phyloP scores from a whole-genome alignment of 768 basidiomycete species.

The Boletus sp. region DNA sequence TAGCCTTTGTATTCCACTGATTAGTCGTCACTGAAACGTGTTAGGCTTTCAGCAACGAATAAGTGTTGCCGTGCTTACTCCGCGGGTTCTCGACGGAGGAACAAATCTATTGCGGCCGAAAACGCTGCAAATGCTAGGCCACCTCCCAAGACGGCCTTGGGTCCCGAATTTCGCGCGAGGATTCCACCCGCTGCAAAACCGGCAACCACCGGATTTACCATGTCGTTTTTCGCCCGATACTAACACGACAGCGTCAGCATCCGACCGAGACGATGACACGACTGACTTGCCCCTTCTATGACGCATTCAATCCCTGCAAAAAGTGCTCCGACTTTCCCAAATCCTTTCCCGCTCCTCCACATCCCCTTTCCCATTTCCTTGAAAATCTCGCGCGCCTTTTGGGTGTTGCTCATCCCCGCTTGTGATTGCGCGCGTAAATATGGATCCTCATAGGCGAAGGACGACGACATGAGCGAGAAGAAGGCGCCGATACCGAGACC shows the following conservation, averaged over 20 bases:
- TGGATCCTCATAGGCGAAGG: slow-evolving; percentile 95
- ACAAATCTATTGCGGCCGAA: slow-evolving; percentile 84
- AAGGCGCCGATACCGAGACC: slow-evolving; percentile 93
- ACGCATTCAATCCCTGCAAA: slow-evolving; percentile 97
- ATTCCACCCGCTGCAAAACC: slow-evolving; percentile 89
- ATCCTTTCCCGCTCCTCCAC: slow-evolving; percentile 87
- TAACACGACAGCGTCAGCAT: slow-evolving; percentile 29
- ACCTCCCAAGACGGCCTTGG: slow-evolving; percentile 83
- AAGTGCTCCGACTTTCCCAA: slow-evolving; percentile 90
- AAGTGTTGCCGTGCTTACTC: slow-evolving; percentile 49
- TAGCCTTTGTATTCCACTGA: no score
- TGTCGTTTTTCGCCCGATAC: slow-evolving; percentile 97
- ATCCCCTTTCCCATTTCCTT: slow-evolving; percentile 68
- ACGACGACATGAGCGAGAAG: slow-evolving; percentile 94
- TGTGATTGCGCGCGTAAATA: slow-evolving; percentile 64
- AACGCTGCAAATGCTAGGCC: slow-evolving; percentile 92
- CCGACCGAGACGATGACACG: not conserved
- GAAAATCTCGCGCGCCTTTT: slow-evolving; percentile 78
- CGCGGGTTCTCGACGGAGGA: slow-evolving; percentile 74
- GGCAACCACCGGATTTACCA: slow-evolving; percentile 39
- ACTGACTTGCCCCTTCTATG: slow-evolving; percentile 81
- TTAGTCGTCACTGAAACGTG: slow-evolving; percentile 40
- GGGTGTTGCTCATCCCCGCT: slow-evolving; percentile 55
- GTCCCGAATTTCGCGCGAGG: slow-evolving; percentile 84
- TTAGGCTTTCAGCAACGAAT: slow-evolving; percentile 12